phyloP scores from a whole-genome alignment of 2,329 filamentous ascomycete genomes.

The Claviceps citrina region DNA sequence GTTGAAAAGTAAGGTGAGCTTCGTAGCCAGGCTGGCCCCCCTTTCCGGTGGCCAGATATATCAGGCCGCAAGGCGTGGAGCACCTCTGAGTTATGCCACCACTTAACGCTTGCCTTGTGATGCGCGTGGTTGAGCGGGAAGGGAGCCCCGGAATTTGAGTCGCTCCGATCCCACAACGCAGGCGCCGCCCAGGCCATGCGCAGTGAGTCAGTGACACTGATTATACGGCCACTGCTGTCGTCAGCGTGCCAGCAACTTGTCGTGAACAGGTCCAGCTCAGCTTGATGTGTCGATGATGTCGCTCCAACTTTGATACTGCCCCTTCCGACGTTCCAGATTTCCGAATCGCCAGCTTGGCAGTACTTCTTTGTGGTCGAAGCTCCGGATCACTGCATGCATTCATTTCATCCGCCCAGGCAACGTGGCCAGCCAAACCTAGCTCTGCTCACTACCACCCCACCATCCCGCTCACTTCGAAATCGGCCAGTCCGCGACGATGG shows the following conservation, averaged over 20 bases:
- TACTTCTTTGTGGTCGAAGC: too few species aligned
- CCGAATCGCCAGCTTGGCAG: not conserved
- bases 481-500: conserved; percentile 21
- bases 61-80: conserved; percentile 18
- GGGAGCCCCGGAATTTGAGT: conserved; percentile 7
- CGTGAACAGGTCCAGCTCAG: not conserved
- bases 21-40: conserved; percentile 9
- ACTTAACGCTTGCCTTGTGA: too few species aligned
- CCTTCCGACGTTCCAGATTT: not conserved
- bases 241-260: conserved; percentile 3
- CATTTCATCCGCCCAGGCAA: not conserved
- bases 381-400: not conserved
- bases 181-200: not conserved
- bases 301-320: not conserved
- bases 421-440: not conserved
- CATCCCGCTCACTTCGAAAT: not conserved
- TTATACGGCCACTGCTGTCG: conserved; percentile 5
- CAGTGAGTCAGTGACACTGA: too few species aligned
- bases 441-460: not conserved
- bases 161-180: conserved; percentile 9
- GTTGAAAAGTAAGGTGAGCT: conserved; percentile 18
- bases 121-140: too few species aligned
- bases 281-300: not conserved
- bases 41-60: conserved; percentile 14
- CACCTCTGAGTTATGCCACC: too few species aligned